phyloP scores from a whole-genome alignment of 2,329 filamentous ascomycete species.

The Venturiaceae sp. region DNA sequence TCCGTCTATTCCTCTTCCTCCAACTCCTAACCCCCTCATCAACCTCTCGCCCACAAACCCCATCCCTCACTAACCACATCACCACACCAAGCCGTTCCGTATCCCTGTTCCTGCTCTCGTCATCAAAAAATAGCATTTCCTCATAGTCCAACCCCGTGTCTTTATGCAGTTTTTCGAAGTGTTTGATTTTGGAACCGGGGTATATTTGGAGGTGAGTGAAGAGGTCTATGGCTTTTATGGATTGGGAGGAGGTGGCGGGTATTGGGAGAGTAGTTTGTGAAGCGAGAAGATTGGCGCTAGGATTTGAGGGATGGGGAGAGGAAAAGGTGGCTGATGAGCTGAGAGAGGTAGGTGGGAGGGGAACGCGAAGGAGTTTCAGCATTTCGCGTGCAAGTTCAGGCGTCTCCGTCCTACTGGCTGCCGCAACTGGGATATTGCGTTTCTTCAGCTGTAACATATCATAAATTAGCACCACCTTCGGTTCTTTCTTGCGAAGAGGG shows the following conservation, averaged over 20 bases:
- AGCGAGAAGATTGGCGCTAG: too few species aligned
- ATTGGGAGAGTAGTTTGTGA: constrained; percentile 23
- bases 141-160: constrained; percentile 61
- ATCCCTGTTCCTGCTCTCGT: constrained; percentile 78
- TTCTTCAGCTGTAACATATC: constrained; percentile 16
- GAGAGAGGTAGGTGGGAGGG: constrained; percentile 18
- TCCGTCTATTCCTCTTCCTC: constrained; percentile 50
- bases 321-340: constrained; percentile 3
- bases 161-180: constrained; percentile 67
- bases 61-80: constrained; percentile 74
- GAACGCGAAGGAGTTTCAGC: constrained; percentile 60
- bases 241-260: constrained; percentile 1
- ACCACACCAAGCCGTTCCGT: constrained; percentile 72
- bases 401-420: constrained; percentile 72
- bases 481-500: neutral
- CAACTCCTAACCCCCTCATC: constrained; percentile 73
- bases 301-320: neutral
- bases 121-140: constrained; percentile 95
- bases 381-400: constrained; percentile 74
- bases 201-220: constrained; percentile 53
- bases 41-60: constrained; percentile 65
- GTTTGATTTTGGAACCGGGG: constrained; percentile 72
- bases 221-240: constrained; percentile 36
- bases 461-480: neutral
- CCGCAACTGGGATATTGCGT: constrained; percentile 48